These are phyloP conservation scores for Globisporangium abappressorium DNA, from an alignment of 352 stramenopile species.

Conservation along the genomic window DNA sequence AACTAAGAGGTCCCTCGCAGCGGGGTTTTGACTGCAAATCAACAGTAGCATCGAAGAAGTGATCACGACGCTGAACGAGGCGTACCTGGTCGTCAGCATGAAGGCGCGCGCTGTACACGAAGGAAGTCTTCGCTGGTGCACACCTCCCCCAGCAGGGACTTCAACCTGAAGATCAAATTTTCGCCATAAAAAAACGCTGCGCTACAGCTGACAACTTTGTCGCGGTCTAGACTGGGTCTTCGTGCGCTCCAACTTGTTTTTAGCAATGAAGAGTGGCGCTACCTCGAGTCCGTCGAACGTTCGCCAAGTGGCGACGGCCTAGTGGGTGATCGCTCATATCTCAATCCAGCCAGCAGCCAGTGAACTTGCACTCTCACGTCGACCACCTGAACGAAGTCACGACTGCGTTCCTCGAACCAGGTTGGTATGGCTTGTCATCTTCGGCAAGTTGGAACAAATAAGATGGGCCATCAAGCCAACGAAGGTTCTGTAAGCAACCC, in stretches of 20 bases:
- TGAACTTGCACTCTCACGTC: constrained; percentile 27
- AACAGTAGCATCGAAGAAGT: too few relatives aligned
- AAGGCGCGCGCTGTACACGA: too few relatives aligned
- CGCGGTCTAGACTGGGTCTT: constrained; percentile 42
- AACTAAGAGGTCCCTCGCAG: too few relatives aligned
- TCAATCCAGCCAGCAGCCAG: constrained; percentile 17
- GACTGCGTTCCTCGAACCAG: constrained; percentile 11
- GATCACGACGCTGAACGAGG: too few relatives aligned
- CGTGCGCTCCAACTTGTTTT: constrained; percentile 27
- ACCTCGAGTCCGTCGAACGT: constrained; percentile 34
- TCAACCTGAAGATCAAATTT: too few relatives aligned
- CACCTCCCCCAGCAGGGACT: too few relatives aligned
- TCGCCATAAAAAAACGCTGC: too few relatives aligned
- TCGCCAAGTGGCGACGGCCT: constrained; percentile 23
- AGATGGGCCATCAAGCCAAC: too few relatives aligned
- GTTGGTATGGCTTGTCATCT: constrained; percentile 32
- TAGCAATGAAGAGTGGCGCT: constrained; percentile 49
- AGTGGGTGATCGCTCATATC: background rate
- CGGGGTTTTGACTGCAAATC: too few relatives aligned
- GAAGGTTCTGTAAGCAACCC: too few relatives aligned
- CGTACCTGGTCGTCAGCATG: too few relatives aligned
- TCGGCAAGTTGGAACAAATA: constrained; percentile 30
- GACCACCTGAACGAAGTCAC: constrained; percentile 39
- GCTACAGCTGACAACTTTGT: constrained; percentile 20
- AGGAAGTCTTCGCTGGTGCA: too few relatives aligned